A percentile compares a stretch with the other conserved stretches of the same genome.
Conservation (phyloP, 2,329 filamentous ascomycete species). For the Westerdykella aurantiaca region DNA sequence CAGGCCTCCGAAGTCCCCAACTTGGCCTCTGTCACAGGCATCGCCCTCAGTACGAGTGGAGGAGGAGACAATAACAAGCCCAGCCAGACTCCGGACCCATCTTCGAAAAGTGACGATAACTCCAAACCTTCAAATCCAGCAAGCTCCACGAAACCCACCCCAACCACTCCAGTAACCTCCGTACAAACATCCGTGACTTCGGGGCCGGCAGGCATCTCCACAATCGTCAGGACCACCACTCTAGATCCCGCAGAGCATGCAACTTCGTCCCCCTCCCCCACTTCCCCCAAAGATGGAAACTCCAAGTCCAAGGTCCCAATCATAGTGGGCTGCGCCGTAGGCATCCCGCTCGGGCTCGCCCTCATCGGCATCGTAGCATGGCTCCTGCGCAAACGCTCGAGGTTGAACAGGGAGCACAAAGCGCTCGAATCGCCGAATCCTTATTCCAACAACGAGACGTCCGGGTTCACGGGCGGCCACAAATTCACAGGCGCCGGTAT, state of each 20-base stretch:
- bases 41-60: conserved; percentile 10
- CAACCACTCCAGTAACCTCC: conserved; percentile 20
- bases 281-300: conserved; percentile 2
- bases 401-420: conserved; percentile 14
- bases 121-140: conserved; percentile 7
- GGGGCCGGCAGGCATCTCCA: conserved; percentile 19
- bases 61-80: conserved; percentile 3
- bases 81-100: conserved; percentile 9
- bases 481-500: conserved; percentile 13
- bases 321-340: conserved; percentile 34
- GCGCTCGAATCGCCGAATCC: conserved; percentile 1
- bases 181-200: conserved; percentile 19
- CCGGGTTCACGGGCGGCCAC: conserved; percentile 18
- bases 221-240: conserved; percentile 16
- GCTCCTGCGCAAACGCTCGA: conserved; percentile 26
- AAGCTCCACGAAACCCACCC: conserved; percentile 2
- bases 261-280: conserved; percentile 1
- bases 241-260: conserved; percentile 7
- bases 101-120: conserved; percentile 2
- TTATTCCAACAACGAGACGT: conserved; percentile 7
- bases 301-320: conserved; percentile 20
- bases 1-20: conserved; percentile 11
- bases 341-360: conserved; percentile 30
- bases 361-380: conserved; percentile 27
- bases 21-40: conserved; percentile 24